phyloP scores from a whole-genome alignment of 164 flowering plant species.

The Vitis riparia region DNA sequence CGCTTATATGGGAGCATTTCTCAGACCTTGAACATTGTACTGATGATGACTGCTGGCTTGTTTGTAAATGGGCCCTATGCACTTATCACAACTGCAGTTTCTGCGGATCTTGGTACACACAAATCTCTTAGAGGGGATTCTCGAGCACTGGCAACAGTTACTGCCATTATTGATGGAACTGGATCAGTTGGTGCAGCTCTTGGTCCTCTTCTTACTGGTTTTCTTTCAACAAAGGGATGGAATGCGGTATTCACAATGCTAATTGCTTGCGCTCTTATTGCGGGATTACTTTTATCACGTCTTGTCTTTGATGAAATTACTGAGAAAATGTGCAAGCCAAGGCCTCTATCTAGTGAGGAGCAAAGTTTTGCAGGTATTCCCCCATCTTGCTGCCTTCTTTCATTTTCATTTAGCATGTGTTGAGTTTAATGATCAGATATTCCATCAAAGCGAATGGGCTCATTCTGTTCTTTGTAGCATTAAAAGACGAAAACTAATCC shows the following conservation, averaged over 20 bases:
- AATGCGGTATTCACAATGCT: slow-evolving; percentile 74
- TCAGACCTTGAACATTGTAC: slow-evolving; percentile 44
- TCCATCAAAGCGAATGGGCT: not conserved
- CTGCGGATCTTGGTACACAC: slow-evolving; percentile 95
- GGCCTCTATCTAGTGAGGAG: slow-evolving; percentile 19
- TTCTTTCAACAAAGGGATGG: slow-evolving; percentile 76
- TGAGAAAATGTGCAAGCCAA: slow-evolving; percentile 29
- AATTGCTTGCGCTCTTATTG: slow-evolving; percentile 55
- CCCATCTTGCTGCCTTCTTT: not conserved
- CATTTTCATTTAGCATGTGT: not conserved
- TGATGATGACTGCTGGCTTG: slow-evolving; percentile 85
- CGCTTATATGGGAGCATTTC: slow-evolving; percentile 63
- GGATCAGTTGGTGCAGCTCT: slow-evolving; percentile 89
- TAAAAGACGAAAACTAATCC: not conserved
- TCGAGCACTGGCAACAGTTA: slow-evolving; percentile 88
- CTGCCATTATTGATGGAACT: slow-evolving; percentile 96
- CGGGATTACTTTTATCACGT: slow-evolving; percentile 69
- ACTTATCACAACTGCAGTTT: slow-evolving; percentile 93
- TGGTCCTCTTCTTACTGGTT: slow-evolving; percentile 89
- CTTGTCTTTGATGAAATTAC: slow-evolving; percentile 54
- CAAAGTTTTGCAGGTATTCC: slow-evolving; percentile 42
- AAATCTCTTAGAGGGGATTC: slow-evolving; percentile 74
- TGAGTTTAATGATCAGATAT: not conserved
- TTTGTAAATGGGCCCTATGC: slow-evolving; percentile 94
- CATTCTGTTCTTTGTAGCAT: not conserved